phyloP scores from a whole-genome alignment of 179 eudicot species.

The Silene noctiflora region DNA sequence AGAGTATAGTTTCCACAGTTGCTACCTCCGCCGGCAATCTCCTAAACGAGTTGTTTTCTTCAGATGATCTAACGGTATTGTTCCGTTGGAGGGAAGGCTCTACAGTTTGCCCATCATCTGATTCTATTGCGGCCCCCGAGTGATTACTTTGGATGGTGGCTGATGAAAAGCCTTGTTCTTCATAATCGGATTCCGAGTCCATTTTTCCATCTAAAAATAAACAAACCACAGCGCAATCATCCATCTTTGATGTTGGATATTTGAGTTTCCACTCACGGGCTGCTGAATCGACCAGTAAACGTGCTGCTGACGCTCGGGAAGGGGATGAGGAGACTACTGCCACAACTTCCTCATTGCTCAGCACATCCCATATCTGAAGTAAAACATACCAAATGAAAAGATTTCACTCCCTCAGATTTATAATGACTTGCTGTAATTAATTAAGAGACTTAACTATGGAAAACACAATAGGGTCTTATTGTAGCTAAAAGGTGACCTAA shows the following conservation, averaged over 20 bases:
- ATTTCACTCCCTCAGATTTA: no score
- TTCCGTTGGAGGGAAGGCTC: conserved; percentile 78
- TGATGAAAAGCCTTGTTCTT: conserved; percentile 66
- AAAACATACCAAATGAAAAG: not conserved
- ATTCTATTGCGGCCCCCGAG: conserved; percentile 53
- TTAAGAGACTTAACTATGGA: no score
- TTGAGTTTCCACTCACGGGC: conserved; percentile 84
- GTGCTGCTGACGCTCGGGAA: conserved; percentile 77
- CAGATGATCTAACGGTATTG: conserved; percentile 61
- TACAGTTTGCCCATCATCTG: conserved; percentile 62
- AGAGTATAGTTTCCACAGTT: conserved; percentile 34
- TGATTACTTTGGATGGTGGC: conserved; percentile 64
- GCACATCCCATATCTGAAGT: conserved; percentile 77
- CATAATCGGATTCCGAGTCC: conserved; percentile 66
- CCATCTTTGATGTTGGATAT: conserved; percentile 92
- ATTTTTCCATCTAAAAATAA: conserved; percentile 77
- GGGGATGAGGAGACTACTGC: conserved; percentile 62
- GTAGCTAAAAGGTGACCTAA: no score
- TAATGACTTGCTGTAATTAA: no score
- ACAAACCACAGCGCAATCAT: conserved; percentile 89
- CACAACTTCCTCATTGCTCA: conserved; percentile 86
- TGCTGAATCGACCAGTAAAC: conserved; percentile 63
- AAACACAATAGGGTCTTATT: no score
- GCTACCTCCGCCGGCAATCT: conserved; percentile 35
- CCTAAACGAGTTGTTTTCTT: conserved; percentile 44